phyloP scores from a whole-genome alignment of 164 flowering plant species.

The Malania oleifera region DNA sequence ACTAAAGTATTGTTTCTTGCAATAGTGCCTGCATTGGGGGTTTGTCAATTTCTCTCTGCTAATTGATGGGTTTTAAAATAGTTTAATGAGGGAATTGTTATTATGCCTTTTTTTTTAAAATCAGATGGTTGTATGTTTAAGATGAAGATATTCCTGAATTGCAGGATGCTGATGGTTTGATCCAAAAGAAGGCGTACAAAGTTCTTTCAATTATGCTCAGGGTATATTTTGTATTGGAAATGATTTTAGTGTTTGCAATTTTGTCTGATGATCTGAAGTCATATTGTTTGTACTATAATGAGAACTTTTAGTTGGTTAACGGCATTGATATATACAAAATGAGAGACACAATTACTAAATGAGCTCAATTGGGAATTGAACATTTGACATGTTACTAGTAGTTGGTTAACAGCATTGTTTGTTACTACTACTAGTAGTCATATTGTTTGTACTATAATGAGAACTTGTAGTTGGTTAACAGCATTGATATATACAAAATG shows the following conservation, averaged over 20 bases:
- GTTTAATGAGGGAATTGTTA: no score
- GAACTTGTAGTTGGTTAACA: neutral
- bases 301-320: no score
- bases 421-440: no score
- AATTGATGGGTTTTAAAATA: neutral
- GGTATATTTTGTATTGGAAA: conserved; percentile 38
- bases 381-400: no score
- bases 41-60: conserved; percentile 14
- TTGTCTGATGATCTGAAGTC: no score
- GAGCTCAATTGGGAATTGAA: no score
- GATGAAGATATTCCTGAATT: conserved; percentile 15
- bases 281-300: no score
- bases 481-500: neutral
- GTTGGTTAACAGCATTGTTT: no score
- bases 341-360: neutral
- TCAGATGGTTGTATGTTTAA: neutral
- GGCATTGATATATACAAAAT: neutral
- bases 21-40: conserved; percentile 69
- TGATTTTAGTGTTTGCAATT: no score
- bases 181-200: conserved; percentile 96
- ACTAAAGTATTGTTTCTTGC: conserved; percentile 50
- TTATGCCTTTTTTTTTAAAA: conserved; percentile 1
- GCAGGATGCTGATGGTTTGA: conserved; percentile 68
- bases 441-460: no score
- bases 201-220: conserved; percentile 70